phyloP scores from a whole-genome alignment of 83 land plant genomes.

The Diphasiastrum complanatum region DNA sequence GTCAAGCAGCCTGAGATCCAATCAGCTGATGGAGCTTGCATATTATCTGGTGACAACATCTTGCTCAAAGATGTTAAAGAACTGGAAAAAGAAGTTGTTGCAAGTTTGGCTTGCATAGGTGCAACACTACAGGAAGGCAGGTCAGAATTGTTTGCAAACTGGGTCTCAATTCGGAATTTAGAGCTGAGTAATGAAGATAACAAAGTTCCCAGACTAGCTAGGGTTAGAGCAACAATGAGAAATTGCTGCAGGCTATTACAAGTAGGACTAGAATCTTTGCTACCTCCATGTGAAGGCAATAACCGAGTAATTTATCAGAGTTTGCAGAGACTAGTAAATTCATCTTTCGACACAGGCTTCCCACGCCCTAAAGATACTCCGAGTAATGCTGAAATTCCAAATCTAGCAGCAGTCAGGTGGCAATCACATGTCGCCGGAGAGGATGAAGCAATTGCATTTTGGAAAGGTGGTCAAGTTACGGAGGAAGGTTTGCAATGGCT shows the following conservation, averaged over 20 bases:
- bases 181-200: not conserved
- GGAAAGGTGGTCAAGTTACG: slow-evolving; percentile 95
- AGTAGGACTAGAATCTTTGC: slow-evolving; percentile 54
- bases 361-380: slow-evolving; percentile 56
- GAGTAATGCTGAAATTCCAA: slow-evolving; percentile 62
- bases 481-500: slow-evolving; percentile 89
- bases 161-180: not conserved
- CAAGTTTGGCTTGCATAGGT: slow-evolving; percentile 29
- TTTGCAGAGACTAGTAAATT: slow-evolving; percentile 68
- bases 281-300: slow-evolving; percentile 36
- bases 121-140: slow-evolving; percentile 25
- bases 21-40: slow-evolving; percentile 5
- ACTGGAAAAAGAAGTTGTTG: slow-evolving; percentile 43
- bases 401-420: slow-evolving; percentile 65
- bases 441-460: slow-evolving; percentile 63
- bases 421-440: slow-evolving; percentile 28
- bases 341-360: slow-evolving; percentile 89
- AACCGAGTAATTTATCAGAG: slow-evolving; percentile 49
- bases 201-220: slow-evolving; percentile 65
- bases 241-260: slow-evolving; percentile 74
- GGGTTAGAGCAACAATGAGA: slow-evolving; percentile 74
- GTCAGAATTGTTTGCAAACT: slow-evolving; percentile 15
- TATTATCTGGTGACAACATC: slow-evolving; percentile 38
- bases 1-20: slow-evolving; percentile 50
- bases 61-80: slow-evolving; percentile 25